A percentile compares a stretch with the other conserved stretches of the same genome.
Conservation (phyloP, 495 filamentous ascomycete genomes). For the Daldinia grandis region DNA sequence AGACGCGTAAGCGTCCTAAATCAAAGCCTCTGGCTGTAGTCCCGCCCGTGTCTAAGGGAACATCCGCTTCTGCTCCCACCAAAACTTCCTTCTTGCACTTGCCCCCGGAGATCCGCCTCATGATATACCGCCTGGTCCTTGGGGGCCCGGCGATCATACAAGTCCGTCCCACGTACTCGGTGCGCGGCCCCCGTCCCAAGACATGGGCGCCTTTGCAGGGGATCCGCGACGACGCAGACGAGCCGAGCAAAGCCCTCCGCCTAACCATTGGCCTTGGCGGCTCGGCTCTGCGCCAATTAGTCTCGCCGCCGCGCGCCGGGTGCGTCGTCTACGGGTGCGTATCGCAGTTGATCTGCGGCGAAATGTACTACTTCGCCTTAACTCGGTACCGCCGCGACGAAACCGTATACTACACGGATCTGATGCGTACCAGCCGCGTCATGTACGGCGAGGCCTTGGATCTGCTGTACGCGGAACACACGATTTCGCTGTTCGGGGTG, state of each 20-base stretch:
- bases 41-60: not conserved
- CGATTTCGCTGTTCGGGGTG: slow-evolving; percentile 32
- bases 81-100: slow-evolving; percentile 30
- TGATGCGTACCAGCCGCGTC: slow-evolving; percentile 23
- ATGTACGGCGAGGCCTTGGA: slow-evolving; percentile 26
- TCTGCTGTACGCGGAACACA: slow-evolving; percentile 28
- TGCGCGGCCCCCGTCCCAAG: slow-evolving; percentile 17
- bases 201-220: slow-evolving; percentile 15
- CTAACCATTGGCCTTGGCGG: slow-evolving; percentile 18
- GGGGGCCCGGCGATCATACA: slow-evolving; percentile 8
- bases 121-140: slow-evolving; percentile 28
- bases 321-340: slow-evolving; percentile 10
- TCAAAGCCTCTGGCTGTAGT: slow-evolving; percentile 20
- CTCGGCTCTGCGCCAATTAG: slow-evolving; percentile 13
- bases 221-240: slow-evolving; percentile 31
- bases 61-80: not conserved
- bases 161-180: not conserved
- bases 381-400: not conserved
- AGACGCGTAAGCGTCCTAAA: slow-evolving; percentile 7
- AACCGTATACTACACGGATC: not conserved
- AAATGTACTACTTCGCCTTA: not conserved
- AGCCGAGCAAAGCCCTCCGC: slow-evolving; percentile 21
- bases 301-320: slow-evolving; percentile 13
- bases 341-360: slow-evolving; percentile 29
- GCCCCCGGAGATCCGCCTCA: slow-evolving; percentile 30